Percentiles rank a stretch among this genome's conserved stretches.
phyloP scores from a whole-genome alignment of 2,329 filamentous ascomycete genomes.

The Fusarium sp. region DNA sequence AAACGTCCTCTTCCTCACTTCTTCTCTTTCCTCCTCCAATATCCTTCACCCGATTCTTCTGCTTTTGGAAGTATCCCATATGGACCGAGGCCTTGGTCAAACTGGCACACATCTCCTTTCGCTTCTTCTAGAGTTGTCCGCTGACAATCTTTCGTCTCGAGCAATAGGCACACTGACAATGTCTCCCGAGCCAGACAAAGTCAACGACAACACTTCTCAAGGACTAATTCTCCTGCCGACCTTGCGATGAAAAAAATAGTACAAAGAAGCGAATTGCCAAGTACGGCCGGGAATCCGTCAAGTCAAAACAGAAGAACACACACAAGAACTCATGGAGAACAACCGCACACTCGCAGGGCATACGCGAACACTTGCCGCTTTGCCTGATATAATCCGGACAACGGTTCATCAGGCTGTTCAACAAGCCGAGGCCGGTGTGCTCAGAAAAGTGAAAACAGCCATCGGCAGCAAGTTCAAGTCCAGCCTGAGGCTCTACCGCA shows the following conservation, averaged over 20 bases:
- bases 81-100: not conserved
- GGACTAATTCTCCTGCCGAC: not conserved
- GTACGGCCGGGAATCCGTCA: not conserved
- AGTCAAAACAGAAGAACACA: not conserved
- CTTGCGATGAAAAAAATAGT: not conserved
- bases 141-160: not conserved
- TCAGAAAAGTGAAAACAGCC: not conserved
- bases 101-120: not conserved
- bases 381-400: not conserved
- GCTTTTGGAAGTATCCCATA: not conserved
- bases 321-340: not conserved
- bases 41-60: not conserved
- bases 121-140: not conserved
- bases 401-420: not conserved
- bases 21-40: not conserved
- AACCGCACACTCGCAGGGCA: not conserved
- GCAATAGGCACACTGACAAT: not conserved
- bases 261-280: not conserved
- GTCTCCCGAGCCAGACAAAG: not conserved
- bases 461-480: not conserved
- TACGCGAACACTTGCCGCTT: not conserved
- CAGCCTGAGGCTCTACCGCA: not conserved
- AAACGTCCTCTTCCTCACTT: fast-evolving
- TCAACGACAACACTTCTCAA: not conserved
- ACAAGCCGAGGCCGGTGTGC: not conserved